Conservation (phyloP, 352 stramenopile species). For the Vaucheria bursata region DNA sequence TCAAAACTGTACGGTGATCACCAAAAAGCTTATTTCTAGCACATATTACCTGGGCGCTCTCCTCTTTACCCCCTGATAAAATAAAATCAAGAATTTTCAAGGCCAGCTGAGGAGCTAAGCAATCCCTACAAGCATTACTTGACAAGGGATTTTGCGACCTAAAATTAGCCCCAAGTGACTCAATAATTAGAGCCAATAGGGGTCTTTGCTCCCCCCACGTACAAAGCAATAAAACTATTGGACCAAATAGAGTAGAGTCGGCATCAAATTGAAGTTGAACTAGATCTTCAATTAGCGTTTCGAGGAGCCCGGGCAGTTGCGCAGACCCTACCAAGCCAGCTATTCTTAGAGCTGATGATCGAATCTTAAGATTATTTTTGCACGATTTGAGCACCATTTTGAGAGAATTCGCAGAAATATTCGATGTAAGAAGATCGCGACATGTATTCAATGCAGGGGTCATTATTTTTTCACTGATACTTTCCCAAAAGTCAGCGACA, state of each 20-base stretch:
- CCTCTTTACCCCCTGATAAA: conserved; percentile 12
- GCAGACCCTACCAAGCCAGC: neutral
- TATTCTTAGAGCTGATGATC: neutral
- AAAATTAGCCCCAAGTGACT: neutral
- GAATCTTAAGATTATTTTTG: neutral
- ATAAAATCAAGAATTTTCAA: conserved; percentile 30
- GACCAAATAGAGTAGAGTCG: conserved; percentile 1
- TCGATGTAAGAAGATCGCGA: conserved; percentile 41
- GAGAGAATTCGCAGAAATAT: conserved; percentile 12
- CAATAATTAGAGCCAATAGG: conserved; percentile 24
- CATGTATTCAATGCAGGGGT: conserved; percentile 43
- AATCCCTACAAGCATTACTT: neutral
- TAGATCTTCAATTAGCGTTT: conserved; percentile 27
- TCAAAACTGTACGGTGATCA: no score
- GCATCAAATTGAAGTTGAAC: conserved; percentile 24
- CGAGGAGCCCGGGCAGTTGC: conserved; percentile 25
- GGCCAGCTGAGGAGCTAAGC: conserved; percentile 17
- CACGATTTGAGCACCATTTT: neutral
- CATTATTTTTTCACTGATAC: conserved; percentile 60
- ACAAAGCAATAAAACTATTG: conserved; percentile 27
- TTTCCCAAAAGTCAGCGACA: conserved; percentile 58
- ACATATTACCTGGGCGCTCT: no score
- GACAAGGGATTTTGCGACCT: neutral
- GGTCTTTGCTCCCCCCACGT: conserved; percentile 36
- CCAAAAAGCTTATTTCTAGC: no score